Evolutionary conservation across 352 stramenopile species (phyloP).

Genomic region (Achlya hypogyna): DNA sequence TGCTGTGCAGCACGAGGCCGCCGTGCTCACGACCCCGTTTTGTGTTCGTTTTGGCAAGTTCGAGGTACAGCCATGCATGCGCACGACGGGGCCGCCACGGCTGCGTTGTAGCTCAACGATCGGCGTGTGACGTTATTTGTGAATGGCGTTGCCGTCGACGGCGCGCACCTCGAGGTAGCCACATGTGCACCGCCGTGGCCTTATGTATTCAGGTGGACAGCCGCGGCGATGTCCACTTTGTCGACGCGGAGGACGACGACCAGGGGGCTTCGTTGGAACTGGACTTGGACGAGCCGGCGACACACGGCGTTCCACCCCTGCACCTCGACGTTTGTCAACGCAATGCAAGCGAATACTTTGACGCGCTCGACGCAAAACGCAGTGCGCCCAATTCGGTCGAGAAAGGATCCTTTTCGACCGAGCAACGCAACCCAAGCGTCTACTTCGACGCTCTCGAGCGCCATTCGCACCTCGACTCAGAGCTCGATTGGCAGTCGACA

Average conservation of each 20-base stretch:
- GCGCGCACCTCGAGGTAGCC: conserved; percentile 65
- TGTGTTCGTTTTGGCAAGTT: conserved; percentile 69
- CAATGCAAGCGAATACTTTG: too few relatives aligned
- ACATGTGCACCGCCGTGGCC: background rate
- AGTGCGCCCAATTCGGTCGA: background rate
- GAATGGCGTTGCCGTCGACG: conserved; percentile 43
- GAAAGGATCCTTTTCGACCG: background rate
- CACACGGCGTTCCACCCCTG: too few relatives aligned
- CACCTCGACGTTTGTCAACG: too few relatives aligned
- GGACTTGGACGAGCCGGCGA: background rate
- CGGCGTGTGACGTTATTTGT: conserved; percentile 36
- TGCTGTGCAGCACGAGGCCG: conserved; percentile 59
- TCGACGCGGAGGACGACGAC: conserved; percentile 46
- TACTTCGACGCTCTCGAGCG: conserved; percentile 74
- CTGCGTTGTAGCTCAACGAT: background rate
- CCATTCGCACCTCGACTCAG: conserved; percentile 18
- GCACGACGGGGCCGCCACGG: background rate
- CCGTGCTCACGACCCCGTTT: conserved; percentile 60
- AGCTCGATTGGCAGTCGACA: background rate
- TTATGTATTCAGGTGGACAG: conserved; percentile 26
- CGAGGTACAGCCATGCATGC: conserved; percentile 18
- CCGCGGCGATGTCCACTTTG: conserved; percentile 69
- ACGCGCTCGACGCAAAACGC: background rate
- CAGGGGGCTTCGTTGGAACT: background rate
- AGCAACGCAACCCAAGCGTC: conserved; percentile 23